A percentile compares a stretch with the other conserved stretches of the same genome.
These are phyloP conservation scores for Saururus chinensis DNA, from an alignment of 164 flowering plant genomes.

Conservation along the genomic window DNA sequence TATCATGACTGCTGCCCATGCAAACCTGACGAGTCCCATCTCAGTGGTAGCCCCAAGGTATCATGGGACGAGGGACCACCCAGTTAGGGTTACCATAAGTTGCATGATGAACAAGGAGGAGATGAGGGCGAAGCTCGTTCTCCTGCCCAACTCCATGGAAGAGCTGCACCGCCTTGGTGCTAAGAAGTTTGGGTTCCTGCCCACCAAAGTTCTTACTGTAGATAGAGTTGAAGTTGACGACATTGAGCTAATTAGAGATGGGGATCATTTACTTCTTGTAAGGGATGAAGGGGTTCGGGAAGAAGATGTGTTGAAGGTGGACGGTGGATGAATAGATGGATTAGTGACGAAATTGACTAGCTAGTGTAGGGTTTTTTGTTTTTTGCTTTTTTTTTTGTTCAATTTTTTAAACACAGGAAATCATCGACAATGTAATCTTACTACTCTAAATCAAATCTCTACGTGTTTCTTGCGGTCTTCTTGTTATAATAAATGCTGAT, in stretches of 20 bases:
- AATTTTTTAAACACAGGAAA: too few relatives aligned
- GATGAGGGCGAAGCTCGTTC: conserved; percentile 39
- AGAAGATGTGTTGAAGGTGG: not conserved
- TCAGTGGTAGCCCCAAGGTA: conserved; percentile 2
- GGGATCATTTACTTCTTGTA: conserved; percentile 60
- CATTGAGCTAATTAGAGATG: conserved; percentile 61
- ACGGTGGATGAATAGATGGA: not conserved
- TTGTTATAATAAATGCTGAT: too few relatives aligned
- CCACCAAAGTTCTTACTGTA: conserved; percentile 35
- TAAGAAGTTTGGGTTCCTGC: conserved; percentile 38
- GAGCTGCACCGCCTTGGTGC: conserved; percentile 46
- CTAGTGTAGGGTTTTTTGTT: too few relatives aligned
- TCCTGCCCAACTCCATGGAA: conserved; percentile 42
- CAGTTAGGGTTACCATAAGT: conserved; percentile 46
- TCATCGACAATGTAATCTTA: too few relatives aligned
- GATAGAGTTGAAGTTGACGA: conserved; percentile 65
- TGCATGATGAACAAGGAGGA: conserved; percentile 49
- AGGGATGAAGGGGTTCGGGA: conserved; percentile 11
- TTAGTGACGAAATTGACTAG: too few relatives aligned
- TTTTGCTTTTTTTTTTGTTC: too few relatives aligned
- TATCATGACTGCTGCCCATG: conserved; percentile 52
- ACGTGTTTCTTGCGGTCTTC: too few relatives aligned
- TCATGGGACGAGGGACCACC: conserved; percentile 2
- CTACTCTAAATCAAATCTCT: too few relatives aligned
- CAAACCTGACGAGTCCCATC: conserved; percentile 18